Percentiles rank a stretch among this genome's conserved stretches.
Conservation (phyloP, 208 protist species). For the Leishmania major region DNA sequence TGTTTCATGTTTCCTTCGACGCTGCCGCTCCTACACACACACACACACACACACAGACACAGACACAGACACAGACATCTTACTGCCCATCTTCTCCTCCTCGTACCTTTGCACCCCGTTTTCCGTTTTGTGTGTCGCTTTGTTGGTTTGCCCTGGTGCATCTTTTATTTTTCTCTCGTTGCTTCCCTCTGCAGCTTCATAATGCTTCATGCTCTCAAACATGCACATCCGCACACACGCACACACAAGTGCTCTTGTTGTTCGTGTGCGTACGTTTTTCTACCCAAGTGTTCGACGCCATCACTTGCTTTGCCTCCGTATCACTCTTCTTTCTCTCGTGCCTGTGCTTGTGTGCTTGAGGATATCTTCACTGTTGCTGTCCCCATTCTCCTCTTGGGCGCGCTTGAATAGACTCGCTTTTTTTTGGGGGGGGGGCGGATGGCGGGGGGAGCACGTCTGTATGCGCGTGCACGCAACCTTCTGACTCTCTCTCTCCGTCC, state of each 20-base stretch:
- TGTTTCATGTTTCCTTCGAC: neutral
- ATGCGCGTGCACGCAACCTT: neutral
- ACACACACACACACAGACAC: neutral
- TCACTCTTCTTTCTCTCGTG: neutral
- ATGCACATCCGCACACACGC: neutral
- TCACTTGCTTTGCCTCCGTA: neutral
- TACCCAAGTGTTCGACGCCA: neutral
- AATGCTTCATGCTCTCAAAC: too few relatives aligned
- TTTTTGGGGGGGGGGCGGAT: neutral
- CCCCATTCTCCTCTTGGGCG: neutral
- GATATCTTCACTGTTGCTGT: neutral
- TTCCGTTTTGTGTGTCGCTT: too few relatives aligned
- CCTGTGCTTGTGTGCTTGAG: neutral
- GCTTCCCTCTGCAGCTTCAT: too few relatives aligned
- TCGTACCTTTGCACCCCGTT: too few relatives aligned
- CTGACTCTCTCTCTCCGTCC: neutral
- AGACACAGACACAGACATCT: neutral
- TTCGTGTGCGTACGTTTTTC: neutral
- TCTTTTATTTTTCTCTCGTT: too few relatives aligned
- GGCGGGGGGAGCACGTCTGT: neutral
- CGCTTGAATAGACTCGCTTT: neutral
- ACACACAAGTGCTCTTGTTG: neutral
- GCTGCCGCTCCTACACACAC: neutral
- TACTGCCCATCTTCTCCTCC: too few relatives aligned
- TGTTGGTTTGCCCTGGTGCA: too few relatives aligned